Base-by-base conservation (phyloP, 2,329 filamentous ascomycete genomes). In the Emmonsia crescens region DNA sequence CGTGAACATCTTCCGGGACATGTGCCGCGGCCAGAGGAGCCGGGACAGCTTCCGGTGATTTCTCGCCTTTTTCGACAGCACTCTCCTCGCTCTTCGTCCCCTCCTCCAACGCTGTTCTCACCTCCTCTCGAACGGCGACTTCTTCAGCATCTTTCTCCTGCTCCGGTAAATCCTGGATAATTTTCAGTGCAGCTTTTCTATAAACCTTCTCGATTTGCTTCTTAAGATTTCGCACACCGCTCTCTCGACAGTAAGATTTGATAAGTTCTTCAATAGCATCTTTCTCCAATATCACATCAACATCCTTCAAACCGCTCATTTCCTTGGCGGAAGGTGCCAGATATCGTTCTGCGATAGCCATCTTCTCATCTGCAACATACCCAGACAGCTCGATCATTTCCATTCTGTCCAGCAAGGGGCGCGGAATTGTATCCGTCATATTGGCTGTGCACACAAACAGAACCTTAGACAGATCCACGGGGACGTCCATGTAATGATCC, bases 201-300 rank as follows among this genome's bases (percentile, higher is more conserved):
- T 96, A 99, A 2, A 99, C 91, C 79, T 99, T 99, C 75, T 99
- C 94, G 64, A 99, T 99, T 75, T 97, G 93, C 80, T 99, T 97
- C 83, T 99, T 99, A 64, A 99, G 79, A 72, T 99, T 99, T 67
- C 94, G 88, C 9, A 99, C 95, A 69, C 94, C 94, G 51, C 91
- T 96, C 77, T 99, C 94, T 51, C 94, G 89, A 77, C 92, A 96
- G 79, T 99, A 99, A 29, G 91, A 96, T 78, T 97, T 97, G 79
- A 99, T 99, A 52, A 99, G 82, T 76, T 99, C 94, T 70, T 94
- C 88, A 52, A 99, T 95, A 14, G 93, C 95, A 62, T 89, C 88
- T 67, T 91, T 86, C 64, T 86, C 87, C 51, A 99, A 80, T n/a
- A 80, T 80, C n/a, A 99, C 92, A 71, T 96, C 88, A 24, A 92